Evolutionary conservation across 108 stramenopile genomes (phyloP).

Genomic region (Asterionellopsis glacialis): DNA sequence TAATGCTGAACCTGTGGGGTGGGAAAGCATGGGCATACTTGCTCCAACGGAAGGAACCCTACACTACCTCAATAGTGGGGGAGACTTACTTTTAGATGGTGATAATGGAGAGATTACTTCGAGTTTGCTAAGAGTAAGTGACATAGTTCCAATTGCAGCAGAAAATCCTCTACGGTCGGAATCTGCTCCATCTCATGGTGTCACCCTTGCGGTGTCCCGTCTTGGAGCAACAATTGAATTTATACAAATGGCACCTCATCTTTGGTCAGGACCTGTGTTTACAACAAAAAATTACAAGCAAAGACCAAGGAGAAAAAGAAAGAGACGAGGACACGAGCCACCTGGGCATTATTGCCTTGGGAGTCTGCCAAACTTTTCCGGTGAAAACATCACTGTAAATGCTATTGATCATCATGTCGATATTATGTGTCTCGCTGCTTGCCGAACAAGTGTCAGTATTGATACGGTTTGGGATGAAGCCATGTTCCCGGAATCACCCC

Average conservation of each 20-base stretch:
- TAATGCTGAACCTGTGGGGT: slow-evolving; percentile 5
- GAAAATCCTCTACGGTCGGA: neutral
- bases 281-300: slow-evolving; percentile 12
- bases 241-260: slow-evolving; percentile 47
- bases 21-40: slow-evolving; percentile 30
- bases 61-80: slow-evolving; percentile 21
- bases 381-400: slow-evolving; percentile 28
- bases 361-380: slow-evolving; percentile 6
- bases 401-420: slow-evolving; percentile 60
- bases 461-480: slow-evolving; percentile 37
- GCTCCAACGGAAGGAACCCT: slow-evolving; percentile 12
- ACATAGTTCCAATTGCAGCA: slow-evolving; percentile 12
- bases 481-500: slow-evolving; percentile 32
- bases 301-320: slow-evolving; percentile 7
- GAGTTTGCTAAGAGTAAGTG: slow-evolving; percentile 1
- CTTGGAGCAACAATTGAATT: slow-evolving; percentile 77
- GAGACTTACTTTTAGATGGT: slow-evolving; percentile 5
- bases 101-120: slow-evolving; percentile 18
- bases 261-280: slow-evolving; percentile 51
- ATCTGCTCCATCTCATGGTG: slow-evolving; percentile 5
- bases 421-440: slow-evolving; percentile 49
- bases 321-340: neutral
- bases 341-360: slow-evolving; percentile 6
- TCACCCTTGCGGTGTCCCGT: slow-evolving; percentile 52
- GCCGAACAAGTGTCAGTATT: slow-evolving; percentile 33